Base-by-base conservation (phyloP, 1,139 yeast genomes). In the Pichia sp. region DNA sequence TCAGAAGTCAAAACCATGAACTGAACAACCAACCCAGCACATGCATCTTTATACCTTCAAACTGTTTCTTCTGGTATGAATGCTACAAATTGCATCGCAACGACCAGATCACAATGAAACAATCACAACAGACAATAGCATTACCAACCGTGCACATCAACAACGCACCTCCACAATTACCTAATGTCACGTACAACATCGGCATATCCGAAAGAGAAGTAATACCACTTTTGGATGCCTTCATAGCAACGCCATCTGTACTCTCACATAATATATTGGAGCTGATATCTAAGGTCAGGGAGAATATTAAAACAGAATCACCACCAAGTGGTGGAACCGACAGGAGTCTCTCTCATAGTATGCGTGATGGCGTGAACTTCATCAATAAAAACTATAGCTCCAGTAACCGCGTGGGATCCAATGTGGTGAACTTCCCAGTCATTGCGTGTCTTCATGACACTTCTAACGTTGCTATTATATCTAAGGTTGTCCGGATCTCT, bases 161-260 rank as follows among this genome's bases (percentile, higher is more conserved):
- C 16, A 22, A 37, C 16, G 16, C 30, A n/a, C 18, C 27, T 2
- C 4, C 33, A 3, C 37, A 37, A 16, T 13, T 37, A 7, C 40
- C 40, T n/a, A 37, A 37, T 6, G 40, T 37, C 1, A 37, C 32
- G 6, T 37, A 33, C 13, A 37, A 37, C 19, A 10, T 37, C 10
- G 22, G 24, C 3, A 11, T 37, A 14, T 22, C 37, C 6, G 15
- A 13, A 11, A 21, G 27, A 9, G 37, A 37, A 19, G 33, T 34
- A 10, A 30, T 37, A 14, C 6, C 17, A 6, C 11, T 37, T 12
- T 19, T 37, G 2, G 24, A 23, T 13, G 18, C 15, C 15, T 32
- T 29, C 18, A 12, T 17, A 13, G 20, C 20, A 29, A 5, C 13
- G 10, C 5, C 15, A 18, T 18, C 12, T 13, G 14, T 25, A 13